Evolutionary conservation across 345 rosid species (phyloP).

Genomic region (Salix caprea): DNA sequence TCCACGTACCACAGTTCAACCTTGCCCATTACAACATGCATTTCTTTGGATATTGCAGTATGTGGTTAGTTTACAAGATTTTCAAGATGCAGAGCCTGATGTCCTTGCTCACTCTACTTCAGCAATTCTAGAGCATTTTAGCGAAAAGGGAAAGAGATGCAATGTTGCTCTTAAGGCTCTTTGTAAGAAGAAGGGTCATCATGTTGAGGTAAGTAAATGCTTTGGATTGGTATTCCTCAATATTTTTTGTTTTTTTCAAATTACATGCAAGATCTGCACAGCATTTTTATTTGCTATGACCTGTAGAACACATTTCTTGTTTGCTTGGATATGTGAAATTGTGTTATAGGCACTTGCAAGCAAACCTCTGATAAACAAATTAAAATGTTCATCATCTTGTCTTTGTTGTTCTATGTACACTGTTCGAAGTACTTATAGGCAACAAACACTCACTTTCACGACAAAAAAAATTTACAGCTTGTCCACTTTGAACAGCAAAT

Average conservation of each 20-base stretch:
- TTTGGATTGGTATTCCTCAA: background rate
- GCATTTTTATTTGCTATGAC: background rate
- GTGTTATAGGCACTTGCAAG: background rate
- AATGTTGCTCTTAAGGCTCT: slow-evolving; percentile 71
- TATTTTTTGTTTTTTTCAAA: background rate
- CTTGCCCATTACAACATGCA: slow-evolving; percentile 1
- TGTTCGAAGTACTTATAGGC: background rate
- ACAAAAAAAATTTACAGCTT: background rate
- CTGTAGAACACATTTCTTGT: background rate
- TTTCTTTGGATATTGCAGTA: slow-evolving; percentile 47
- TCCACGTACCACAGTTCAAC: background rate
- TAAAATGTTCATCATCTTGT: background rate
- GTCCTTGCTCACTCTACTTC: slow-evolving; percentile 60
- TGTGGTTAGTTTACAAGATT: slow-evolving; percentile 59
- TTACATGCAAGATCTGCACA: background rate
- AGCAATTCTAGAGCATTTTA: slow-evolving; percentile 62
- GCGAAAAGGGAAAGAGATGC: slow-evolving; percentile 54
- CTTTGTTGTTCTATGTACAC: background rate
- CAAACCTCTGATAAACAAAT: background rate
- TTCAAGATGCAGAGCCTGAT: slow-evolving; percentile 94
- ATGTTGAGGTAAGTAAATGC: slow-evolving; percentile 50
- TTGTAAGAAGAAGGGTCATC: slow-evolving; percentile 86
- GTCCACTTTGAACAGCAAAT: background rate
- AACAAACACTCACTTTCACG: background rate
- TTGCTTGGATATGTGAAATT: background rate